These are phyloP conservation scores for Paramecium sonneborni DNA, from an alignment of 73 alveolate genomes.

Conservation along the genomic window DNA sequence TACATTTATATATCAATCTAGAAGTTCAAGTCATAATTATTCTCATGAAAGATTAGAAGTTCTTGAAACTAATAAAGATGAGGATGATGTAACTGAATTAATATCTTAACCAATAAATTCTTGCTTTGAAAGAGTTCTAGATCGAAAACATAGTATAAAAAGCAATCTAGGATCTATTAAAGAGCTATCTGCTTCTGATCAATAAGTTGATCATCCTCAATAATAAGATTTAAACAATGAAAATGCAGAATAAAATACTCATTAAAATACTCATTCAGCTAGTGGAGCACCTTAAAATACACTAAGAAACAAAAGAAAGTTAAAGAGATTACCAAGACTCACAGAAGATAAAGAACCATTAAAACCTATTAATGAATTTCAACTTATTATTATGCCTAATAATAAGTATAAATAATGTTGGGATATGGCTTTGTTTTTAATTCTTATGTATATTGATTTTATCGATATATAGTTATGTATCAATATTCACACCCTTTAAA, in stretches of 20 bases:
- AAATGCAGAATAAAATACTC: background rate
- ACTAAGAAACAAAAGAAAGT: background rate
- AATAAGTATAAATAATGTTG: background rate
- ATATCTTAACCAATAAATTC: background rate
- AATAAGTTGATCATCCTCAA: background rate
- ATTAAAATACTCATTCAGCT: background rate
- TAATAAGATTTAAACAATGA: background rate
- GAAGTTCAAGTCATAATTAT: background rate
- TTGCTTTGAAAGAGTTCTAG: background rate
- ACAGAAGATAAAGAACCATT: background rate
- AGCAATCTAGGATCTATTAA: background rate
- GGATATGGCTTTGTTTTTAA: background rate
- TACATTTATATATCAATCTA: background rate
- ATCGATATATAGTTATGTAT: background rate
- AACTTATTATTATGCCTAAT: background rate
- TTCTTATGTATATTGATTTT: background rate
- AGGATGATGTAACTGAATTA: background rate
- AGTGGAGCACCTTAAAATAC: background rate
- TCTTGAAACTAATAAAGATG: background rate
- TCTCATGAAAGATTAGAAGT: background rate
- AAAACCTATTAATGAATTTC: background rate
- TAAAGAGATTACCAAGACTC: background rate
- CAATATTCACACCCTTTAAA: constrained; percentile 5
- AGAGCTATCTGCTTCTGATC: background rate
- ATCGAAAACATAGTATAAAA: background rate